phyloP scores from a whole-genome alignment of 2,329 filamentous ascomycete genomes.

The Xylariaceae sp. region DNA sequence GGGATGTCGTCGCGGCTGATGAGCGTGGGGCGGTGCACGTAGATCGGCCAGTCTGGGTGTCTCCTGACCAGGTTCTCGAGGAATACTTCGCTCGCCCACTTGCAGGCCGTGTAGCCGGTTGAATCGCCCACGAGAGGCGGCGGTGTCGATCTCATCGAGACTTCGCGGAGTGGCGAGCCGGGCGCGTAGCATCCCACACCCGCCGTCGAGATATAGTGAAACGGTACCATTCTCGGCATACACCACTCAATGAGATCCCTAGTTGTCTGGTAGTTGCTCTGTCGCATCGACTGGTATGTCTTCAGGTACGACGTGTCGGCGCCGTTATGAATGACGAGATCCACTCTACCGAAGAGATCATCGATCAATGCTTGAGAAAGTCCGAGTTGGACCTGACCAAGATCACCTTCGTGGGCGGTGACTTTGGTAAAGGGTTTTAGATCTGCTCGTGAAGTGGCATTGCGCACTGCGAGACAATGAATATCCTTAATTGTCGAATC shows the following conservation, averaged over 20 bases:
- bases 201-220: slow-evolving; percentile 27
- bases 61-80: slow-evolving; percentile 39
- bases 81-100: slow-evolving; percentile 48
- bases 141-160: not conserved
- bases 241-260: slow-evolving; percentile 8
- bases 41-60: slow-evolving; percentile 31
- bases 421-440: no score
- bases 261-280: slow-evolving; percentile 20
- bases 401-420: slow-evolving; percentile 11
- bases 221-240: slow-evolving; percentile 1
- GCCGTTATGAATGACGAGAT: slow-evolving; percentile 28
- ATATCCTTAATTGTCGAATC: no score
- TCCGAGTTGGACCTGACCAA: slow-evolving; percentile 8
- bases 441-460: not conserved
- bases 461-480: not conserved
- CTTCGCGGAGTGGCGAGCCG: not conserved
- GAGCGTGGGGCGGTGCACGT: slow-evolving; percentile 39
- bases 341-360: slow-evolving; percentile 13
- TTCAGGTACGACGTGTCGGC: slow-evolving; percentile 27
- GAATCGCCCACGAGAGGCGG: slow-evolving; percentile 29
- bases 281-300: slow-evolving; percentile 7
- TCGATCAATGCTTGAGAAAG: not conserved
- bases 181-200: not conserved
- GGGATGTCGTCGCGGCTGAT: slow-evolving; percentile 16
- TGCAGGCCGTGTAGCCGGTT: slow-evolving; percentile 44